These are phyloP conservation scores for Chaetomiaceae sp. DNA, from an alignment of 2,329 filamentous ascomycete species.

Conservation along the genomic window DNA sequence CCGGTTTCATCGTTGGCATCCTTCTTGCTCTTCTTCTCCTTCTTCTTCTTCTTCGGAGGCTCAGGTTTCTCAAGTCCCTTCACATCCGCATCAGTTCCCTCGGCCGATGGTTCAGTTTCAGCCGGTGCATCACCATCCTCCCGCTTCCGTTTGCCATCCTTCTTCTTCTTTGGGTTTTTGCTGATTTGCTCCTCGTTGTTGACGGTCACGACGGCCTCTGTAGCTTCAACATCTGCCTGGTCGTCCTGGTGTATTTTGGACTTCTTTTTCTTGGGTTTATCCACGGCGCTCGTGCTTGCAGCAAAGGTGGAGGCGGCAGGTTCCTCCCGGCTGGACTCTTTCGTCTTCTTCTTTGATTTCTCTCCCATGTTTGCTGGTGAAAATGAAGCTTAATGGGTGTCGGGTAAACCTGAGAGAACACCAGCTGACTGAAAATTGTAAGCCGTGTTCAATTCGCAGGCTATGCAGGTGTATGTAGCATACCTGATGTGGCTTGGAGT, in stretches of 20 bases:
- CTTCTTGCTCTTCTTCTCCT: constrained; percentile 13
- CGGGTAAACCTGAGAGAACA: too few relatives aligned
- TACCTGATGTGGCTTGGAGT: too few relatives aligned
- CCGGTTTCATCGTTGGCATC: background rate
- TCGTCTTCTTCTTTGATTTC: constrained; percentile 10
- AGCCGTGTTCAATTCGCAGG: too few relatives aligned
- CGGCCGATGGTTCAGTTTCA: background rate
- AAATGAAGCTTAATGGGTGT: too few relatives aligned
- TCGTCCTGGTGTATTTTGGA: constrained; percentile 11
- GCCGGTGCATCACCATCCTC: background rate
- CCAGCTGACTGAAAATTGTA: too few relatives aligned
- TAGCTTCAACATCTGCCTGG: background rate
- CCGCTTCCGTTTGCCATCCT: constrained; percentile 17
- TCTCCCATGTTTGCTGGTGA: constrained; percentile 11
- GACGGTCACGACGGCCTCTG: background rate
- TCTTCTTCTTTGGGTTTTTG: constrained; percentile 20
- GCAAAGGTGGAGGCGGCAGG: background rate
- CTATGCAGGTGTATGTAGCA: too few relatives aligned
- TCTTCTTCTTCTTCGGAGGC: constrained; percentile 18
- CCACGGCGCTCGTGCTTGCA: background rate
- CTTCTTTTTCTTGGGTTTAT: constrained; percentile 16
- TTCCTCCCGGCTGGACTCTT: constrained; percentile 1
- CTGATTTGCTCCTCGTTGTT: constrained; percentile 13
- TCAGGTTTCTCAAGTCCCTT: constrained; percentile 1
- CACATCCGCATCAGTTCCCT: background rate